Conservation (phyloP, 2,329 filamentous ascomycete species). For the Paecilomyces sp. region DNA sequence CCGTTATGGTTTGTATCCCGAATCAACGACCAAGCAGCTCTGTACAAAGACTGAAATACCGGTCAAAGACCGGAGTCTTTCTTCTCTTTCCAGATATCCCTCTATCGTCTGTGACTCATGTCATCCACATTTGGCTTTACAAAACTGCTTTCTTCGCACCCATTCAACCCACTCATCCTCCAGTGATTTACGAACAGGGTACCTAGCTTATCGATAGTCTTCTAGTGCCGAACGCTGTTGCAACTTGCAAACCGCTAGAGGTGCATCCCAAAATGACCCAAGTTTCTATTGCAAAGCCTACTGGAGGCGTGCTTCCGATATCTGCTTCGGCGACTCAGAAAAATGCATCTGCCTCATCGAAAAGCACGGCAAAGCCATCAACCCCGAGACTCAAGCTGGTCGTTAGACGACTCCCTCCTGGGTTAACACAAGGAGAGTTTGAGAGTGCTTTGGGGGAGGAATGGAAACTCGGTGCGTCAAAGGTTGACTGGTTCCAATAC, state of each 20-base stretch:
- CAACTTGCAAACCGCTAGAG: neutral
- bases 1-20: neutral
- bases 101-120: neutral
- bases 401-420: slow-evolving; percentile 77
- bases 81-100: neutral
- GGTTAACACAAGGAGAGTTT: slow-evolving; percentile 74
- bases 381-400: slow-evolving; percentile 72
- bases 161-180: neutral
- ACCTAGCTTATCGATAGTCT: neutral
- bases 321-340: slow-evolving; percentile 40
- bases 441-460: slow-evolving; percentile 63
- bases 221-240: neutral
- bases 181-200: neutral
- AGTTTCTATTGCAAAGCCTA: slow-evolving; percentile 18
- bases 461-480: slow-evolving; percentile 75
- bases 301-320: slow-evolving; percentile 50
- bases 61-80: neutral
- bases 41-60: neutral
- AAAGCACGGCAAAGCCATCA: slow-evolving; percentile 37
- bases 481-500: slow-evolving; percentile 76
- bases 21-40: neutral
- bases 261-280: slow-evolving; percentile 19
- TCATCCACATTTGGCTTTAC: neutral
- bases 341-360: slow-evolving; percentile 37
- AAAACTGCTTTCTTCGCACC: neutral